A percentile compares a stretch with the other conserved stretches of the same genome.
Evolutionary conservation across 208 protist genomes (phyloP).

Genomic region (Phytomonas francai): DNA sequence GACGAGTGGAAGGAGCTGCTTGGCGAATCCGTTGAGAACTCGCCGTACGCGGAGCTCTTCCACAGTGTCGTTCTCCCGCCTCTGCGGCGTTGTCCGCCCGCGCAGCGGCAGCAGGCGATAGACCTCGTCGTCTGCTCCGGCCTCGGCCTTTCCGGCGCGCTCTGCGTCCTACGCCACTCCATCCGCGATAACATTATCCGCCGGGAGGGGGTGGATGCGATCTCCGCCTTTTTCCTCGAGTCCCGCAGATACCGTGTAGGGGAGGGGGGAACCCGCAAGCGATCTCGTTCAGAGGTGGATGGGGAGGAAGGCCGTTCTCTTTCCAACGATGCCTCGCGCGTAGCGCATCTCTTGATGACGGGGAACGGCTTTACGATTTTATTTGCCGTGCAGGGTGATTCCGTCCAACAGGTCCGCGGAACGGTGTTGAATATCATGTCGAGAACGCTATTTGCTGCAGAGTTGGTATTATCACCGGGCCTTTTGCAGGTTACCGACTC

Average conservation of each 20-base stretch:
- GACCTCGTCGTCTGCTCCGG: slow-evolving; percentile 65
- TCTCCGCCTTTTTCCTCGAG: slow-evolving; percentile 68
- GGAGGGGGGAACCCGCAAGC: too few relatives aligned
- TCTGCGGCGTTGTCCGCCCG: slow-evolving; percentile 22
- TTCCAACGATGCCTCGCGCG: neutral
- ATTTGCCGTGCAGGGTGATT: slow-evolving; percentile 56
- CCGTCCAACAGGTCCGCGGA: slow-evolving; percentile 62
- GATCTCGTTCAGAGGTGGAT: neutral
- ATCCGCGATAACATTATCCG: slow-evolving; percentile 52
- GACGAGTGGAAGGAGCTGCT: slow-evolving; percentile 11
- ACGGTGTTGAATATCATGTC: slow-evolving; percentile 34
- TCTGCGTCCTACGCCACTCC: slow-evolving; percentile 62
- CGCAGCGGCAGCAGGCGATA: slow-evolving; percentile 31
- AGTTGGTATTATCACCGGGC: slow-evolving; percentile 30
- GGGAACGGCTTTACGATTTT: slow-evolving; percentile 68
- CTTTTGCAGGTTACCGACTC: slow-evolving; percentile 74
- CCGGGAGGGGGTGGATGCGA: slow-evolving; percentile 56
- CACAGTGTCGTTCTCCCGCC: slow-evolving; percentile 54
- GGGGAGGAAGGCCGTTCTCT: neutral
- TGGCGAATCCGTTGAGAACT: slow-evolving; percentile 38
- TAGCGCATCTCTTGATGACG: slow-evolving; percentile 59
- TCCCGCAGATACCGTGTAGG: too few relatives aligned
- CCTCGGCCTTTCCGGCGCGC: slow-evolving; percentile 26
- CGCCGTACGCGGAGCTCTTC: slow-evolving; percentile 64
- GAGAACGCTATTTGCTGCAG: slow-evolving; percentile 54